These are phyloP conservation scores for Torrubiella hemipterigena DNA, from an alignment of 2,329 filamentous ascomycete species.

Conservation along the genomic window DNA sequence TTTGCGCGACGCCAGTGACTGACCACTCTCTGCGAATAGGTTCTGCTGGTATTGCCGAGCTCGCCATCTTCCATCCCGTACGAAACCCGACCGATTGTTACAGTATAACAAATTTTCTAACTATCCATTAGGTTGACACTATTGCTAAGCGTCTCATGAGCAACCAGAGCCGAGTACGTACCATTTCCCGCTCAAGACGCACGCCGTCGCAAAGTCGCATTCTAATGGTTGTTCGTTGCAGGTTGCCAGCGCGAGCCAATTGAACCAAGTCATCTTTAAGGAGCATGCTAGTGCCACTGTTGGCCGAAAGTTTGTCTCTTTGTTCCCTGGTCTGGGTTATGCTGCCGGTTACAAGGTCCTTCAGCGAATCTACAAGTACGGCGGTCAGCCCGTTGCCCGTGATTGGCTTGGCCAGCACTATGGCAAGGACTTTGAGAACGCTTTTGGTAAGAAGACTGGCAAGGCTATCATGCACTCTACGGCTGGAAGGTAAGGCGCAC, in stretches of 20 bases:
- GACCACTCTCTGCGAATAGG: constrained; percentile 37
- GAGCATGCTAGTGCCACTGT: constrained; percentile 64
- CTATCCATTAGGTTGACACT: constrained; percentile 64
- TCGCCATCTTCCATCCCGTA: constrained; percentile 87
- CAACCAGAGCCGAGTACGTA: constrained; percentile 62
- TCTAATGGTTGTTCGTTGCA: constrained; percentile 12
- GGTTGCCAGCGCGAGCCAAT: constrained; percentile 34
- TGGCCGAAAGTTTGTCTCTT: constrained; percentile 75
- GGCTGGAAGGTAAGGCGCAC: constrained; percentile 59
- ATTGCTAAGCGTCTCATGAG: constrained; percentile 99
- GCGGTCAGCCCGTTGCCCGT: constrained; percentile 87
- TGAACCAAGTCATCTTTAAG: constrained; percentile 91
- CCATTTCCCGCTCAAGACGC: constrained; percentile 25
- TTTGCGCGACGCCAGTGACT: constrained; percentile 1
- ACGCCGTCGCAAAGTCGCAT: constrained; percentile 1
- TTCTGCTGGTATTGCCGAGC: constrained; percentile 83
- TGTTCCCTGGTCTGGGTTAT: constrained; percentile 95
- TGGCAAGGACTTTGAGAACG: constrained; percentile 69
- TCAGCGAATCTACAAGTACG: constrained; percentile 97
- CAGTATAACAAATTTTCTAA: constrained; percentile 4
- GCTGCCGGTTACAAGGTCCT: constrained; percentile 96
- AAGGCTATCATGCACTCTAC: constrained; percentile 98
- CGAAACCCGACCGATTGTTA: constrained; percentile 14
- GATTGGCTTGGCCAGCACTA: constrained; percentile 78
- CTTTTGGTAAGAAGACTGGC: constrained; percentile 93